Conservation (phyloP, 768 basidiomycete species). For the Megacollybia marginata region DNA sequence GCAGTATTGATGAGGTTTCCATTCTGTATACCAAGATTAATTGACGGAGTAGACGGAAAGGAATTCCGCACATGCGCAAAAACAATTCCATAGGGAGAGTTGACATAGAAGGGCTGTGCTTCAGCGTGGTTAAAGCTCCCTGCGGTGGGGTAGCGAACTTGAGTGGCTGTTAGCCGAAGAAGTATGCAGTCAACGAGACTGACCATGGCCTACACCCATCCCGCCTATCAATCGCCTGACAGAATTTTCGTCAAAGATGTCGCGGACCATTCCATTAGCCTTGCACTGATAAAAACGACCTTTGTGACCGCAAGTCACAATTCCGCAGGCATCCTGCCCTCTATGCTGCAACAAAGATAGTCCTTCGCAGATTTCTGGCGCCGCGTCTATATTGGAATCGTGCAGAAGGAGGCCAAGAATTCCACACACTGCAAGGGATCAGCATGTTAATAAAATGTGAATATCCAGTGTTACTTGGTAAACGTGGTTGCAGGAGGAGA, state of each 20-base stretch:
- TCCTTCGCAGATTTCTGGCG: conserved; percentile 88
- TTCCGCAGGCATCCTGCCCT: conserved; percentile 96
- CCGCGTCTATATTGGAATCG: conserved; percentile 67
- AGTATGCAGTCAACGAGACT: conserved; percentile 11
- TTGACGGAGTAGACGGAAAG: not conserved
- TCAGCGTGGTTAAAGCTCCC: conserved; percentile 96
- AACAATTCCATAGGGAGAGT: conserved; percentile 99
- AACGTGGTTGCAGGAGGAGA: no score
- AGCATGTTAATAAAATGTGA: no score
- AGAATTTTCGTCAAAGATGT: conserved; percentile 82
- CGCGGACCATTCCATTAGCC: conserved; percentile 98
- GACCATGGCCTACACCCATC: conserved; percentile 98
- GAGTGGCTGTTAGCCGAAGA: not conserved
- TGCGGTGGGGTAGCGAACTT: conserved; percentile 97
- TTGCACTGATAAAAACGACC: conserved; percentile 98
- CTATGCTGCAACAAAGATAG: conserved; percentile 94
- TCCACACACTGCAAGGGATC: conserved; percentile 63
- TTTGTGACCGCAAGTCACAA: conserved; percentile 92
- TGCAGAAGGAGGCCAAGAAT: conserved; percentile 84
- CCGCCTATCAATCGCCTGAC: conserved; percentile 76
- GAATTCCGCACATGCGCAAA: conserved; percentile 79
- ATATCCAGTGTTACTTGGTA: no score
- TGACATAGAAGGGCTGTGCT: conserved; percentile 99
- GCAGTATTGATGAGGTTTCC: conserved; percentile 95
- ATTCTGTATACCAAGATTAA: conserved; percentile 48